Percentiles rank a stretch among this genome's conserved stretches.
These are phyloP conservation scores for Paecilomyces fulvus DNA, from an alignment of 2,329 filamentous ascomycete genomes.

Conservation along the genomic window DNA sequence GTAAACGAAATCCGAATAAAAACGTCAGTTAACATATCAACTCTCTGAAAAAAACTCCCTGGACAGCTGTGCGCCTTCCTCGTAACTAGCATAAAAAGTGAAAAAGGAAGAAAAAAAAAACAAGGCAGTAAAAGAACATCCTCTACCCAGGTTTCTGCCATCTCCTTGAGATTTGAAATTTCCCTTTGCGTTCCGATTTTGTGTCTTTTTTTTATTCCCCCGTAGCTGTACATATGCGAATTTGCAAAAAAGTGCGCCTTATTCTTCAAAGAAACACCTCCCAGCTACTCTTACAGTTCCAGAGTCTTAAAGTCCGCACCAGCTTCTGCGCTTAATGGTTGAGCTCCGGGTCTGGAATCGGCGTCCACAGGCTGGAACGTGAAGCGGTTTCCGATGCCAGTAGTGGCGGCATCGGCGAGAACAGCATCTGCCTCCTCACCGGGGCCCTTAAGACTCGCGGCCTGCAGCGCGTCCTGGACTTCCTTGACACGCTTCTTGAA, in stretches of 20 bases:
- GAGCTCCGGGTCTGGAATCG: slow-evolving; percentile 21
- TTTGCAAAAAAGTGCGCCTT: neutral
- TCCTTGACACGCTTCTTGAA: slow-evolving; percentile 83
- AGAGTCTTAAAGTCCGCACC: slow-evolving; percentile 35
- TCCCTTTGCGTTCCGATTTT: neutral
- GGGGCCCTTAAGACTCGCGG: slow-evolving; percentile 33
- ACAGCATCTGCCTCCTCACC: slow-evolving; percentile 33
- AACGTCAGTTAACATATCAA: neutral
- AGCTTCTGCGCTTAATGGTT: slow-evolving; percentile 33
- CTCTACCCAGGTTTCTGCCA: neutral
- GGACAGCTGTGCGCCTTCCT: neutral
- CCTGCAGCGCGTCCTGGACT: slow-evolving; percentile 62
- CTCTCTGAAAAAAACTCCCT: neutral
- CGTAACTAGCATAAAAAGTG: neutral
- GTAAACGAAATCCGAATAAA: neutral
- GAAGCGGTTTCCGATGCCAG: slow-evolving; percentile 31
- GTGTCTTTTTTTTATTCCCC: neutral
- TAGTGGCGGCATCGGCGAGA: slow-evolving; percentile 24
- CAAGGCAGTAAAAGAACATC: neutral
- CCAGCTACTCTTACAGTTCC: slow-evolving; percentile 26
- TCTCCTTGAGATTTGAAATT: neutral
- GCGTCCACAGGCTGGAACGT: slow-evolving; percentile 30
- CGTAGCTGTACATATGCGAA: neutral
- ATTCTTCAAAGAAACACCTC: neutral
- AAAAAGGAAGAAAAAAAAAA: neutral